Base-by-base conservation (phyloP, 2,329 filamentous ascomycete genomes). In the Aspergillus japonicus region DNA sequence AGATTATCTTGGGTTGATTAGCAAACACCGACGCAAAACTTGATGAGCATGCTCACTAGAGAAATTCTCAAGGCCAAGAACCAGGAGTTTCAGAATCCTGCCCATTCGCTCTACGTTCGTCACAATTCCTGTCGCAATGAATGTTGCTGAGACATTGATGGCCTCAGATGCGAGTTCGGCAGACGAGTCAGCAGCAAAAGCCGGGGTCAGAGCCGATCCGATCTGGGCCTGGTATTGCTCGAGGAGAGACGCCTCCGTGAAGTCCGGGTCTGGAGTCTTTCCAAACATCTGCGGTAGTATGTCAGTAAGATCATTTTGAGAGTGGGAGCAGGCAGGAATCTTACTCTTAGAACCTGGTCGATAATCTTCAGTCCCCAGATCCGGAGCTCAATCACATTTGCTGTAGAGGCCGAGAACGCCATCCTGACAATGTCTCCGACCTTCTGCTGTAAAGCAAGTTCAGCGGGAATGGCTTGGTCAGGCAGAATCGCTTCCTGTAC, bases 191-290 rank as follows among this genome's bases (percentile, higher is more conserved):
- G 89, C 89, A 1, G 95, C 93, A 77, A 99, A 99, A 0, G 95
- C 96, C 3, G 95, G 95, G 0, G 96, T 99, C 62, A 99, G 82
- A 0, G 95, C 95, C 19, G 95, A 98, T 69, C 93, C 93, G 72
- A 99, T 99, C 73, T 99, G 95, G 5, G 95, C 95, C 76, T 99
- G 96, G 70, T 99, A 99, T 75, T 99, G 95, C 75, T 99, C 96
- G 4, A 99, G 83, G 16, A 99, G 83, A 77, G 96, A 96, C 0
- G 91, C 95, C 76, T 99, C 95, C n/a, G 94, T 87, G 71, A 99
- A 99, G 73, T 99, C 95, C 0, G 95, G 96, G 76, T 99, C 95
- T 1, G 94, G 91, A 1, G 91, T 92, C 72, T 92, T 94, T 56
- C 95, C 95, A 78, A 99, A 99, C 82, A 97, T 92, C 81, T 83